phyloP scores from a whole-genome alignment of 306 rosid species.

The Cicer arietinum region DNA sequence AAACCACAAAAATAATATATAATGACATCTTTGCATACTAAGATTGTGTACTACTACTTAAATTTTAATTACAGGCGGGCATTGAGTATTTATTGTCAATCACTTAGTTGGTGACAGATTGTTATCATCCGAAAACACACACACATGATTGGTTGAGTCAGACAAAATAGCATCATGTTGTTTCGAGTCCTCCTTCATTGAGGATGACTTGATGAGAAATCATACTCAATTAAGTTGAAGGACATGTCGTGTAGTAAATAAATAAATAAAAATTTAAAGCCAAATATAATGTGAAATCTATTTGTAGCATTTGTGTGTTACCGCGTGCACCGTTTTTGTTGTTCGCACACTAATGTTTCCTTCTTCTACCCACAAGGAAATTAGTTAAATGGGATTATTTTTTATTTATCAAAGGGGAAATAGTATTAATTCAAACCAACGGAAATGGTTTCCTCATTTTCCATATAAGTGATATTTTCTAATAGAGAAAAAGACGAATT shows the following conservation, averaged over 20 bases:
- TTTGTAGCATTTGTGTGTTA: no score
- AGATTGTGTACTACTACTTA: background rate
- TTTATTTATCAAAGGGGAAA: no score
- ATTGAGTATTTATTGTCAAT: conserved; percentile 21
- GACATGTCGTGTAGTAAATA: background rate
- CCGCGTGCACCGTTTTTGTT: no score
- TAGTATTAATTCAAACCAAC: no score
- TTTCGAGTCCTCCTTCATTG: background rate
- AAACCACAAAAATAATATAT: background rate
- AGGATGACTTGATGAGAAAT: conserved; percentile 17
- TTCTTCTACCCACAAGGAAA: no score
- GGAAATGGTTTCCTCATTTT: no score
- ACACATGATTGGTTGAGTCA: background rate
- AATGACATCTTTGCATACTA: background rate
- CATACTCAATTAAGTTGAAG: background rate
- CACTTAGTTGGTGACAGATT: conserved; percentile 22
- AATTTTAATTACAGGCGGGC: background rate
- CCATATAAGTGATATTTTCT: no score
- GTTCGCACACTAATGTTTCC: no score
- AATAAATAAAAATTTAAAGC: background rate
- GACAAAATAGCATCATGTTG: conserved; percentile 6
- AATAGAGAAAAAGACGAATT: no score
- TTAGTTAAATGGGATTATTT: no score
- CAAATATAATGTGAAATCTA: background rate
- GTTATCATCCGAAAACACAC: background rate